phyloP scores from a whole-genome alignment of 1,284 basidiomycete genomes.

The Ganoderma resinaceum region DNA sequence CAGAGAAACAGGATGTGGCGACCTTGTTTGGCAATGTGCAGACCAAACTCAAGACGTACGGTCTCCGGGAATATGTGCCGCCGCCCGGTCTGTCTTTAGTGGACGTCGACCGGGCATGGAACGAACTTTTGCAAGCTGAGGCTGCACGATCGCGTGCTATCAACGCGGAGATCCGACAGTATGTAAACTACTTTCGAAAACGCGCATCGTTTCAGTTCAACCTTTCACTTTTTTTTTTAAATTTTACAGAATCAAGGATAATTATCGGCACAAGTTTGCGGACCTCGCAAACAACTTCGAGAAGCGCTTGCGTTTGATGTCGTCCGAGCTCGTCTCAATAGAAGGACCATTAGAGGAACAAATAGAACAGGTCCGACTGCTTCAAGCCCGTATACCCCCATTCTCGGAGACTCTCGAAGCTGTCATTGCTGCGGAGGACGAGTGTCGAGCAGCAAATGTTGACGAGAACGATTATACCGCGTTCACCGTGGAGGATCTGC shows the following conservation, averaged over 20 bases:
- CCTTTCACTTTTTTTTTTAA: no score
- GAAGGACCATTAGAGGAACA: conserved; percentile 84
- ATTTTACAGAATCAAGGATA: conserved; percentile 88
- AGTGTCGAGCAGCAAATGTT: conserved; percentile 90
- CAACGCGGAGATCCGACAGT: conserved; percentile 93
- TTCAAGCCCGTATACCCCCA: conserved; percentile 71
- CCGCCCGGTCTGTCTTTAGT: conserved; percentile 71
- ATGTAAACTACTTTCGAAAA: conserved; percentile 39
- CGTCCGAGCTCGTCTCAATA: conserved; percentile 78
- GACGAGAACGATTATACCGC: conserved; percentile 98
- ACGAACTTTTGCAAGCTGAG: conserved; percentile 75
- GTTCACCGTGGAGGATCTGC: conserved; percentile 89
- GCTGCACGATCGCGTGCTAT: conserved; percentile 83
- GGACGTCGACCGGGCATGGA: conserved; percentile 88
- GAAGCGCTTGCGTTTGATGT: conserved; percentile 72
- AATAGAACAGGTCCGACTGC: conserved; percentile 56
- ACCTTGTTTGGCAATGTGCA: conserved; percentile 94
- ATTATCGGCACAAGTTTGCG: conserved; percentile 85
- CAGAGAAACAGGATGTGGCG: conserved; percentile 88
- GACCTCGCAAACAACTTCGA: conserved; percentile 88
- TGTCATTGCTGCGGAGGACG: conserved; percentile 72
- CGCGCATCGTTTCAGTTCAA: neutral
- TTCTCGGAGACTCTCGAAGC: conserved; percentile 62
- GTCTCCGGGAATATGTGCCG: conserved; percentile 85
- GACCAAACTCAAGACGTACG: conserved; percentile 94